These are phyloP conservation scores for Cystobasidium slooffiae DNA, from an alignment of 1,284 basidiomycete genomes.

Conservation along the genomic window DNA sequence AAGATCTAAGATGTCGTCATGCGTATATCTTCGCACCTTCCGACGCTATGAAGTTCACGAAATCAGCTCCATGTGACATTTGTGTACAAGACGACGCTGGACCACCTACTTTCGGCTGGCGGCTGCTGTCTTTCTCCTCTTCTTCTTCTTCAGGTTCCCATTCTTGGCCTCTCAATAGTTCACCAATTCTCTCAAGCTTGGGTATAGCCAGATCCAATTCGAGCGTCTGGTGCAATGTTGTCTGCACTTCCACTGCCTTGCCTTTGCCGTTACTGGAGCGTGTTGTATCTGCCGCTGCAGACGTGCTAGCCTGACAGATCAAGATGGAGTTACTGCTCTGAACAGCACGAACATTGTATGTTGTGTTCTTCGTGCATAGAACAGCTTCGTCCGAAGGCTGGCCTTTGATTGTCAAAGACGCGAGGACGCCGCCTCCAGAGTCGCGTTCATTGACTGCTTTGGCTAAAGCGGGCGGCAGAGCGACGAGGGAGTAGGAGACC, in stretches of 20 bases:
- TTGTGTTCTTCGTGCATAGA: constrained; percentile 76
- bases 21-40: constrained; percentile 17
- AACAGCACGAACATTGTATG: constrained; percentile 79
- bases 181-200: constrained; percentile 38
- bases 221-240: constrained; percentile 52
- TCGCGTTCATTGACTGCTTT: constrained; percentile 20
- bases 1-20: constrained; percentile 30
- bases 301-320: constrained; percentile 57
- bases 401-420: constrained; percentile 69
- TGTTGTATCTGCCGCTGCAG: constrained; percentile 41
- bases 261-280: constrained; percentile 18
- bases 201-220: constrained; percentile 49
- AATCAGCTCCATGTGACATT: not conserved
- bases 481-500: constrained; percentile 39
- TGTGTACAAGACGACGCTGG: not conserved
- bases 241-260: constrained; percentile 46
- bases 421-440: constrained; percentile 8
- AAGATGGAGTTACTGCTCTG: constrained; percentile 81
- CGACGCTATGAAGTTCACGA: not conserved
- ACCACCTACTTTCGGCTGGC: constrained; percentile 21
- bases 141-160: constrained; percentile 35
- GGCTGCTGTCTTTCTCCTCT: not conserved
- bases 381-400: constrained; percentile 80
- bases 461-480: constrained; percentile 30
- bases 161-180: constrained; percentile 41